Evolutionary conservation across 2,329 filamentous ascomycete species (phyloP), one percentile per base, ranked within the genome.

Genomic region (Ascochyta viciae-villosae): DNA sequence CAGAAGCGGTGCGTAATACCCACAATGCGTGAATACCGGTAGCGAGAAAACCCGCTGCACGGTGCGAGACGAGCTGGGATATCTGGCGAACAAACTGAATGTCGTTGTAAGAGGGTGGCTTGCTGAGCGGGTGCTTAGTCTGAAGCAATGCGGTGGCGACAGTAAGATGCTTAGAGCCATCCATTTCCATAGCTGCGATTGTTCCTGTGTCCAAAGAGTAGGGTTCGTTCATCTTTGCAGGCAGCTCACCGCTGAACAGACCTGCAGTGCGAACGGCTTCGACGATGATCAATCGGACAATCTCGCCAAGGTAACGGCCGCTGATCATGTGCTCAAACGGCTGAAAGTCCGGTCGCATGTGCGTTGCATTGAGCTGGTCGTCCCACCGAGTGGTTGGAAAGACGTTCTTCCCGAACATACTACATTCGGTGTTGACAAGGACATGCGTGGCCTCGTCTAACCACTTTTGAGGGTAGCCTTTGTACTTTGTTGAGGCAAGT

Each of bases 301-400:
- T 83, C 63, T 89, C 86, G 22, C 86, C 86, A 1, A 88, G 76
- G 65, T 88, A 88, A 15, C 85, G 82, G 16, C 86, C 86, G 10
- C 84, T 85, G 59, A 85, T 82, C 75, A 88, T 82, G 64, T 87
- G 85, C 66, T 89, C 86, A 54, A 88, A 79, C 1, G 86, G 86
- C 63, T 89, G 86, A 62, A 87, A 88, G 71, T 87, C 83, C 0
- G 86, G 86, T 9, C 81, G 76, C 15, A 81, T 66, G 64, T 88
- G 86, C 6, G 78, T 79, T 26, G 75, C 71, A 69, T 88, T 88
- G 44, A 89, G 76, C 27, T 80, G 65, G 7, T 87, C 83, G 61
- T 89, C 86, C 85, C 85, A 88, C 13, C 82, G 77, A 6, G 85
- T 87, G 62, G 79, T 81, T 1, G 85, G 83, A 34, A 87, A 77